Evolutionary conservation across 2,329 filamentous ascomycete species (phyloP), one percentile per base, ranked within the genome.

Genomic region (Pestalotiopsis sp.): DNA sequence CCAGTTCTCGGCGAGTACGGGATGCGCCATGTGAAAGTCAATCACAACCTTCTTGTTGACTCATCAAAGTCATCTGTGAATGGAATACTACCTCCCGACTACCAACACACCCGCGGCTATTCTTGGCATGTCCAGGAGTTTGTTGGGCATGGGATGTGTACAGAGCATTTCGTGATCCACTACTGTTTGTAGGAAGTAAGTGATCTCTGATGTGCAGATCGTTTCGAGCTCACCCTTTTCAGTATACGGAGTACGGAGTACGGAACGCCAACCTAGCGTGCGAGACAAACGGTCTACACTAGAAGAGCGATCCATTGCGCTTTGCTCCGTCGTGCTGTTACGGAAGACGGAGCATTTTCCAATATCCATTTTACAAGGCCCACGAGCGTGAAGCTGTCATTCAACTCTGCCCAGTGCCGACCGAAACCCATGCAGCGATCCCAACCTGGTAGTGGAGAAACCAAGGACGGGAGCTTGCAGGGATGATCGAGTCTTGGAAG

Each of bases 391-490:
- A 52, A 52, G 44, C 14, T 52, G 44, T 52, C 44, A 52, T 20
- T 20, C 44, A 52, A 52, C 17, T n/a, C 44, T 52, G 44, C 44
- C 44, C 56, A 59, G 30, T 38, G 30, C 26, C n/a, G 59, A 13
- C n/a, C 11, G 20, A 40, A 44, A 44, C 61, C 62, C 48, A 57
- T 65, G 62, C 62, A 65, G 62, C 48, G 62, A 65, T 65, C 62
- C n/a, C 22, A 52, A 65, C 62, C 52, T 65, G 20, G 62, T 35
- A 56, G 44, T 65, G 62, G 40, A 30, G 62, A 44, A 6, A 26
- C n/a, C 62, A 56, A 56, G 17, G 62, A 65, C 62, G 62, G 62
- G 62, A 65, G 62, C 62, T 65, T 65, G 62, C 62, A 65, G 62
- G 48, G 62, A 48, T 63, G 11, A 10, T 17, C 35, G n/a, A 39